Percentiles rank a stretch among this genome's conserved stretches.
Evolutionary conservation across 192 early-diverging fungal species (phyloP).

Genomic region (Thoreauomyces humboldtii): DNA sequence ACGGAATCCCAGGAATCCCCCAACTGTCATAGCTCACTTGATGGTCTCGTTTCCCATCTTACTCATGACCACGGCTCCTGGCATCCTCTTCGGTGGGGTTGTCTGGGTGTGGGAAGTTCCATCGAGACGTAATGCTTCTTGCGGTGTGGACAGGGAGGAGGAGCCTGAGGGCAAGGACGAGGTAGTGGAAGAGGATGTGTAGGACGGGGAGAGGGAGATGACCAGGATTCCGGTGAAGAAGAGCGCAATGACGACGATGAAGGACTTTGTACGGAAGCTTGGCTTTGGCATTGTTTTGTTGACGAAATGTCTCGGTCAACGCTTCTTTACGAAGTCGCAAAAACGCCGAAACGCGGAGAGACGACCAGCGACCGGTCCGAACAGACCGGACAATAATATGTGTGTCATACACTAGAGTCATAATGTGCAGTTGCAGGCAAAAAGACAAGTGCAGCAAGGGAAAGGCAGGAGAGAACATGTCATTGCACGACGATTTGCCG

Average conservation of each 20-base stretch:
- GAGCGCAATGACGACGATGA: neutral
- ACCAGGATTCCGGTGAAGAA: neutral
- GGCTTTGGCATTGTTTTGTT: neutral
- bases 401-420: too few species aligned
- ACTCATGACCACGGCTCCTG: conserved; percentile 59
- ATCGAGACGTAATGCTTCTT: neutral
- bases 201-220: neutral
- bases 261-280: neutral
- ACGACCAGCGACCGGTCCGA: too few species aligned
- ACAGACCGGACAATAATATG: too few species aligned
- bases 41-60: conserved; percentile 72
- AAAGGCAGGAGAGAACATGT: too few species aligned
- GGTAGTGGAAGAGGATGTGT: neutral
- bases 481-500: too few species aligned
- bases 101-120: neutral
- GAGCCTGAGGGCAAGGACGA: neutral
- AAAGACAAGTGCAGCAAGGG: too few species aligned
- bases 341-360: neutral
- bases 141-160: neutral
- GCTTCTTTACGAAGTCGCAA: neutral
- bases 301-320: neutral
- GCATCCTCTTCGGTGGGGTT: conserved; percentile 4
- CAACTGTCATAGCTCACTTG: conserved; percentile 35
- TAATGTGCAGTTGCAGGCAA: too few species aligned
- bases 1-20: too few species aligned